A percentile compares a stretch with the other conserved stretches of the same genome.
These are phyloP conservation scores for Erigeron philadelphicus DNA, from an alignment of 140 eudicot species.

Conservation along the genomic window DNA sequence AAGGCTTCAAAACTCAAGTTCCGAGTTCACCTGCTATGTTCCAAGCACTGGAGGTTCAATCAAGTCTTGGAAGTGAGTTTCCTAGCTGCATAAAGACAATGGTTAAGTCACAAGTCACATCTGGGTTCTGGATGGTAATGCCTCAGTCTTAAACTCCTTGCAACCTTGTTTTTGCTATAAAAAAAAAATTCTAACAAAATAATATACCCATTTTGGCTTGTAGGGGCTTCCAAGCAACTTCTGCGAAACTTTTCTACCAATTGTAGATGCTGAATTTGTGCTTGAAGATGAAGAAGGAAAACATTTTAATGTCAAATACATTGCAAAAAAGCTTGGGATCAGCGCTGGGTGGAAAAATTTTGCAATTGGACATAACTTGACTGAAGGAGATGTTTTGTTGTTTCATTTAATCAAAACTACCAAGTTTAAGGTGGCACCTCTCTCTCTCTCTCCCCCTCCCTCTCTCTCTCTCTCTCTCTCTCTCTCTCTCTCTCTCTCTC, in stretches of 20 bases:
- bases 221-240: conserved; percentile 73
- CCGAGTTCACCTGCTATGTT: conserved; percentile 39
- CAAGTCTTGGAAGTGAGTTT: conserved; percentile 42
- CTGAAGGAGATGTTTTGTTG: conserved; percentile 65
- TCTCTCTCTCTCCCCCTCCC: not conserved
- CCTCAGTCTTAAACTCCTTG: conserved; percentile 17
- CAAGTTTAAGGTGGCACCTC: conserved; percentile 54
- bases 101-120: conserved; percentile 55
- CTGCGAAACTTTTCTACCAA: conserved; percentile 51
- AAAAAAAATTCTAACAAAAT: not conserved
- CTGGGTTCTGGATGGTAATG: conserved; percentile 77
- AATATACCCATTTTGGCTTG: not conserved
- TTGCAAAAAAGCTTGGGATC: conserved; percentile 50
- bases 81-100: conserved; percentile 51
- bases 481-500: too few relatives aligned
- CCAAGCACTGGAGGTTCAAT: conserved; percentile 46
- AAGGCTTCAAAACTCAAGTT: conserved; percentile 20
- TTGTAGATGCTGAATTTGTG: conserved; percentile 26
- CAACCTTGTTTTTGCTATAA: not conserved
- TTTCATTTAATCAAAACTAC: conserved; percentile 47
- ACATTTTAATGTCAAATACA: conserved; percentile 45
- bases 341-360: conserved; percentile 85
- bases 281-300: conserved; percentile 61
- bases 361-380: conserved; percentile 45
- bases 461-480: not conserved